Base-by-base conservation (phyloP, 2,329 filamentous ascomycete species). In the Claviceps sp. region DNA sequence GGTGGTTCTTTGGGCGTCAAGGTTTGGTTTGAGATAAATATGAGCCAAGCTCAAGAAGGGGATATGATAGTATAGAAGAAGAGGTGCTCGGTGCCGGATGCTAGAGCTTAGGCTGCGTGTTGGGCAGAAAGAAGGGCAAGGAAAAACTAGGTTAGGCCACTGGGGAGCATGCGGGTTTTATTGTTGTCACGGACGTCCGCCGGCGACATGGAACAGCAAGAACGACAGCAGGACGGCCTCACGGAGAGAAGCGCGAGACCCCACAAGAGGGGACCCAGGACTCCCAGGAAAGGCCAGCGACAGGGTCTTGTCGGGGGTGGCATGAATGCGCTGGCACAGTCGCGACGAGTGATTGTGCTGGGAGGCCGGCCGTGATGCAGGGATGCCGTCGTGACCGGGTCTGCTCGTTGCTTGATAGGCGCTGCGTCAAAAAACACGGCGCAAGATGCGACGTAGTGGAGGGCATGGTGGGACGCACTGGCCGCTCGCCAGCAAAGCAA, bases 81-180 rank as follows among this genome's bases (percentile, higher is more conserved):
- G 5, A 24, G 54, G 47, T n/a, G 22, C 30, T 44, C n/a, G 24
- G 24, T 6, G 38, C 18, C 24, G 52, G 60, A 63, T 63, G 63
- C 34, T n/a, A 18, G 46, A 14, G 37, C 18, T 52, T 51, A 47
- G 54, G 42, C 49, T 38, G 60, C 54, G 66, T 48, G 61, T 67
- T 67, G 65, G 68, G 68, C 64, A 68, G 64, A 52, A 50, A 66
- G 67, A 61, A 57, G 60, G 60, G 14, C 52, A 51, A 61, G 58
- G 61, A 57, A 48, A 56, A 48, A 54, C 55, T 22, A 62, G 38
- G 63, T 70, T 66, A 24, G 24, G 24, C 24, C 4, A 59, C 65
- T 68, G 71, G 73, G 72, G 69, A 49, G 67, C 63, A 62, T 66
- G 68, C 68, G 70, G 71, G 68, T 75, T 76, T 76, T 76, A 76